Base-by-base conservation (phyloP, 345 rosid genomes). In the Eucalyptus grandis region DNA sequence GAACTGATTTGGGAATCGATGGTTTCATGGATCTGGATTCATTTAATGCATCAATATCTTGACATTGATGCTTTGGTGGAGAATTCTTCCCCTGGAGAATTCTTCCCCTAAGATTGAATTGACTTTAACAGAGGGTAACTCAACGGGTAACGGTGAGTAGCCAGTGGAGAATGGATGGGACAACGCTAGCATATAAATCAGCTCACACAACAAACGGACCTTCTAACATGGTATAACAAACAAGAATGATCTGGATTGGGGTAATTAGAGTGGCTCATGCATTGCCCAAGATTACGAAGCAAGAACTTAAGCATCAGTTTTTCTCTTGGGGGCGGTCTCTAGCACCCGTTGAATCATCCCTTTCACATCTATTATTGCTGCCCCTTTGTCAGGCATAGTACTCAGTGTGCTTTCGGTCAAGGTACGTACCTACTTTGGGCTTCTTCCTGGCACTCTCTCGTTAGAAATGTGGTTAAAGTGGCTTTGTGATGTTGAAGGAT, bases 141-240 rank as follows among this genome's bases (percentile, higher is more conserved):
- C 51, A 2, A 49, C 7, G 0, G 1, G 51, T 49, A 49, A 53
- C 9, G 94, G 88, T 88, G 86, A 87, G 87, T 90, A 90, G 92
- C 86, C 85, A 50, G 88, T 12, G 43, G 95, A 91, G 72, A 93
- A 92, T 49, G 94, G 91, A 88, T 93, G 96, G 96, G 92, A 91
- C 88, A 92, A 92, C 58, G 56, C 90, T 56, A 93, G 90, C 92
- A 92, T 89, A 88, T 96, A 95, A 94, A 95, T 92, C 90, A 95
- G 69, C 96, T 96, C 22, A 95, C 99, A 17, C 96, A 93, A 90
- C 96, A 95, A 91, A 96, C 97, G 99, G 96, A 93, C 82, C 98
- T 92, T 92, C 94, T 97, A 88, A 88, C 95, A 30, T 93, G 96
- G 31, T 94, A 95, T 34, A 89, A 89, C 89, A 82, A 92, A 87